Base-by-base conservation (phyloP, 2,329 filamentous ascomycete genomes). In the Nectriaceae sp. region DNA sequence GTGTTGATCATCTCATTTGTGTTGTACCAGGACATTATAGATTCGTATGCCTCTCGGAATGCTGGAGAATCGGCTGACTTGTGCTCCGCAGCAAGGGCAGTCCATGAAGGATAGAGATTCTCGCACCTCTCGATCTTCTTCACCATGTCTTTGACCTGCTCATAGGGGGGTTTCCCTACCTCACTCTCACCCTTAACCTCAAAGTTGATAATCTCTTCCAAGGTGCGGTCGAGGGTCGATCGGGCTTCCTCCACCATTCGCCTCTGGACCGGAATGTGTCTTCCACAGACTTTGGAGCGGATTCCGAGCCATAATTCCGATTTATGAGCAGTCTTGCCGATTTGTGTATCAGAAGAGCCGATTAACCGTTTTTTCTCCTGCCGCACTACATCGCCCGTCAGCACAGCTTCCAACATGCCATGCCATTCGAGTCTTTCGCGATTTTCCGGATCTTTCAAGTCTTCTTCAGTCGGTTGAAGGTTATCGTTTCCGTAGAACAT, bases 351-450 rank as follows among this genome's bases (percentile, higher is more conserved):
- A 11, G 78, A 76, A 4, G 89, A 87, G 39, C 90, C 92, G 57
- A 95, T 94, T 63, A 99, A 71, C 38, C 94, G 85, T 70, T 96
- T 96, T 78, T 99, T 99, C 73, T 99, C 94, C 70, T 99, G 94
- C 62, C 90, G 90, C 49, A 99, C 93, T 8, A 99, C 94, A 68
- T 99, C 94, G 56, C 94, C 94, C 1, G 92, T 97, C 57, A 99
- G 75, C 4, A 99, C 94, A 13, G 93, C 95, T 50, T 93, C 90
- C 47, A 99, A 75, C 94, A 99, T 99, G 3, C 90, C 90, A 71
- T 99, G 92, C 94, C 94, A 99, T 71, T 99, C 94, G 20, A 99
- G 76, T 38, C 93, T 80, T 70, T 97, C 94, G 52, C 92, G 82
- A 64, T 92, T 97, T 54, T 86, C 84, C 1, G 91, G 89, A 60